A percentile compares a stretch with the other conserved stretches of the same genome.
phyloP scores from a whole-genome alignment of 139 green algal genomes.

The Mychonastes homosphaera region DNA sequence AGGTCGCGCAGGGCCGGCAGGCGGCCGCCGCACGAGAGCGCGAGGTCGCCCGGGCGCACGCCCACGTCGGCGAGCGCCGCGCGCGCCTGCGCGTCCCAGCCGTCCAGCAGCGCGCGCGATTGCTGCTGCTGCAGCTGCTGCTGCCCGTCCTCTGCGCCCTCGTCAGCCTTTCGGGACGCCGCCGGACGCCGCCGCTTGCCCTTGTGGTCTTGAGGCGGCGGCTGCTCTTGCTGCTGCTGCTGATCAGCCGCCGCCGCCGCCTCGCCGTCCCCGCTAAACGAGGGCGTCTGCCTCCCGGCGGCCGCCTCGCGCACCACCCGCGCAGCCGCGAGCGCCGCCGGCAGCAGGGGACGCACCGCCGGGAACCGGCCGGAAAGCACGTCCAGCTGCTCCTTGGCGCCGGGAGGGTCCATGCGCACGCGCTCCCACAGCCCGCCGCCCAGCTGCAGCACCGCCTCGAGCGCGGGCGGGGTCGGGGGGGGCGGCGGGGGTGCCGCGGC shows the following conservation, averaged over 20 bases:
- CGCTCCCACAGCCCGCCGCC: slow-evolving; percentile 58
- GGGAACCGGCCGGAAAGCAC: slow-evolving; percentile 59
- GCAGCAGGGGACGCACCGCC: slow-evolving; percentile 49
- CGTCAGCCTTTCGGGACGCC: no score
- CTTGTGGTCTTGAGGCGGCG: no score
- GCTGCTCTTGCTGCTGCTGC: slow-evolving; percentile 12
- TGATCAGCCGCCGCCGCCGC: not conserved
- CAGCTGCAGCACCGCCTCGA: slow-evolving; percentile 44
- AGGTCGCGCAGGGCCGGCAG: slow-evolving; percentile 63
- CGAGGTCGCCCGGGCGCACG: slow-evolving; percentile 35
- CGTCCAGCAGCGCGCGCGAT: not conserved
- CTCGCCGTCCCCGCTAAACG: not conserved
- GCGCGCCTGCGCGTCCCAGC: slow-evolving; percentile 19
- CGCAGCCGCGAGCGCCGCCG: slow-evolving; percentile 42
- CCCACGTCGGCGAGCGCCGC: slow-evolving; percentile 27
- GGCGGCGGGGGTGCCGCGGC: not conserved
- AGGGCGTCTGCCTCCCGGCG: not conserved
- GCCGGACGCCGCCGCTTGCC: no score
- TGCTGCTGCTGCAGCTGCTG: not conserved
- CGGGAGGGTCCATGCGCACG: slow-evolving; percentile 46
- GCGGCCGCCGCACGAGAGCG: slow-evolving; percentile 44
- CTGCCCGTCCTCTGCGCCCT: no score
- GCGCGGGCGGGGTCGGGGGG: not conserved
- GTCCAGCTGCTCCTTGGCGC: slow-evolving; percentile 51
- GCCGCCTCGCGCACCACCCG: slow-evolving; percentile 38